A percentile compares a stretch with the other conserved stretches of the same genome.
Conservation (phyloP, 1,139 yeast species). For the Zygosaccharomyces sapae region DNA sequence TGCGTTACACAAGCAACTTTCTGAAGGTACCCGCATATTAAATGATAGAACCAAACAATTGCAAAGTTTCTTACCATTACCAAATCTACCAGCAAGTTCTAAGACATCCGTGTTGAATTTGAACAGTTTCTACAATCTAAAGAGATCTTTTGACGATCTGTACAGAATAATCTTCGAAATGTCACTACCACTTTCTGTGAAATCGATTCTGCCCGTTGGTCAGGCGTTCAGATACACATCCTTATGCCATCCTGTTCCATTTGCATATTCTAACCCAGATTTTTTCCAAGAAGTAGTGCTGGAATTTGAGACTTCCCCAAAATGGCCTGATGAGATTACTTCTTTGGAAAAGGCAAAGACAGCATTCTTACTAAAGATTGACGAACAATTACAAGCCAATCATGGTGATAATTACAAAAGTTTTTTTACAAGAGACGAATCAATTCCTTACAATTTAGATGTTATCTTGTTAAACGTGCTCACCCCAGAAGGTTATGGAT, state of each 20-base stretch:
- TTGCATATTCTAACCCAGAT: conserved; percentile 71
- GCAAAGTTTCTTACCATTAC: conserved; percentile 52
- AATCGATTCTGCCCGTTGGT: conserved; percentile 68
- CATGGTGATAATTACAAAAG: conserved; percentile 53
- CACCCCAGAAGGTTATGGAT: conserved; percentile 86
- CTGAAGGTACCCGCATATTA: conserved; percentile 43
- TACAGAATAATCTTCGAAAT: conserved; percentile 45
- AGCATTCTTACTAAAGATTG: conserved; percentile 76
- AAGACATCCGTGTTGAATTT: conserved; percentile 52
- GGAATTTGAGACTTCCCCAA: conserved; percentile 84
- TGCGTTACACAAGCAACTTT: conserved; percentile 59
- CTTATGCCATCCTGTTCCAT: conserved; percentile 75
- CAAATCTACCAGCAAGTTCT: conserved; percentile 54
- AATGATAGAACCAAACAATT: conserved; percentile 44
- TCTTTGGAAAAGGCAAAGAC: conserved; percentile 87
- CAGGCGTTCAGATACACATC: conserved; percentile 71
- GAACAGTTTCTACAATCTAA: conserved; percentile 52
- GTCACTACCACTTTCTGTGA: conserved; percentile 68
- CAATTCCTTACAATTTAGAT: conserved; percentile 60
- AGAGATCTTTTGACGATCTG: conserved; percentile 63
- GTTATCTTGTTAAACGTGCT: conserved; percentile 59
- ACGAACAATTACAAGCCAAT: conserved; percentile 47
- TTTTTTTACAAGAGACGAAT: conserved; percentile 58
- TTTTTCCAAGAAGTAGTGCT: conserved; percentile 75
- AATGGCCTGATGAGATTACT: conserved; percentile 90